These are phyloP conservation scores for Vaccinium macrocarpon DNA, from an alignment of 148 eudicot genomes.

Conservation along the genomic window DNA sequence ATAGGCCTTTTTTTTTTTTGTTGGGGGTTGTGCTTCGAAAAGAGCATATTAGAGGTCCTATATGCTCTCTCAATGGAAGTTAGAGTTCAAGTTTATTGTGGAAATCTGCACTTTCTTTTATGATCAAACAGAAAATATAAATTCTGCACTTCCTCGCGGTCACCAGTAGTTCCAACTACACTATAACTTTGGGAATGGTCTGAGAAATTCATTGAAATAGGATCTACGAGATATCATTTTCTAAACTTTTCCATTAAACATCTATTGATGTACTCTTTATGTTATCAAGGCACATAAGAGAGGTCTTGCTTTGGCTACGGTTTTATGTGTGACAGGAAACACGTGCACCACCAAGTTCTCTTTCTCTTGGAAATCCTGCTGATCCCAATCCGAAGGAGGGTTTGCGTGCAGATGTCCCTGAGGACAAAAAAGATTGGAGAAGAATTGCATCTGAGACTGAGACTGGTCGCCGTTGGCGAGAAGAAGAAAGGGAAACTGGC, in stretches of 20 bases:
- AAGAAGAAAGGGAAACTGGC: slow-evolving; percentile 98
- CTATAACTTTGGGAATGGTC: not conserved
- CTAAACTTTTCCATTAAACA: not conserved
- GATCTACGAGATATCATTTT: not conserved
- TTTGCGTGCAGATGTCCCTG: slow-evolving; percentile 41
- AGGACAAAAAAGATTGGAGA: slow-evolving; percentile 89
- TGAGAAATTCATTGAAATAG: not conserved
- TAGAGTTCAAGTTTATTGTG: not conserved
- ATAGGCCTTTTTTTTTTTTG: not conserved
- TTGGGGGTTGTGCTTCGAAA: too few relatives aligned
- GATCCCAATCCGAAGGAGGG: slow-evolving; percentile 70
- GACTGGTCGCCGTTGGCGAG: slow-evolving; percentile 92
- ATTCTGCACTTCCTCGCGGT: not conserved
- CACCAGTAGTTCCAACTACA: not conserved
- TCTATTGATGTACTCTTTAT: not conserved
- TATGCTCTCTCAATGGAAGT: not conserved
- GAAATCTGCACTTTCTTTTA: not conserved
- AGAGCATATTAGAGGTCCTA: not conserved
- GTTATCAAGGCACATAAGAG: not conserved
- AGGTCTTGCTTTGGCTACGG: not conserved
- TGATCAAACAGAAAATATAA: not conserved
- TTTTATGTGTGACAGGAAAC: slow-evolving; percentile 51
- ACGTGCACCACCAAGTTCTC: slow-evolving; percentile 73
- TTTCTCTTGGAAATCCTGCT: slow-evolving; percentile 72
- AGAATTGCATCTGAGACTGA: slow-evolving; percentile 63